phyloP scores from a whole-genome alignment of 2,329 filamentous ascomycete genomes.

The Hypoxylon sp. region DNA sequence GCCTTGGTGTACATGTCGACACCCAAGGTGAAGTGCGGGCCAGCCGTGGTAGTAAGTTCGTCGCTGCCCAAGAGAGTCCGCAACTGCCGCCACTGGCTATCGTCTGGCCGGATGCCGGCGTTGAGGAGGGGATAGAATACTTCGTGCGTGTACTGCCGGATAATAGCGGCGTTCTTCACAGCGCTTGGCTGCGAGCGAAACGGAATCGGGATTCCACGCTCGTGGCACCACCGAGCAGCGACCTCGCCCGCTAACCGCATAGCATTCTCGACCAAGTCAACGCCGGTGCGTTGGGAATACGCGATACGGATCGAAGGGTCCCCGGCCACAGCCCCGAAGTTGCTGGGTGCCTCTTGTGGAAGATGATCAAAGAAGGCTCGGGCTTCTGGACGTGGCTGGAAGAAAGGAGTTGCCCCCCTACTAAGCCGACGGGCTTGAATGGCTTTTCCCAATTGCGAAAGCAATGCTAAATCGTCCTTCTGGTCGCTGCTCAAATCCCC shows the following conservation, averaged over 20 bases:
- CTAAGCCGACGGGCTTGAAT: constrained; percentile 53
- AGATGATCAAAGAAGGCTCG: constrained; percentile 53
- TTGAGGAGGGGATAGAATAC: constrained; percentile 51
- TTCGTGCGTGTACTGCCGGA: constrained; percentile 50
- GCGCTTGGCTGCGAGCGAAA: constrained; percentile 61
- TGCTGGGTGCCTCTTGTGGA: constrained; percentile 32
- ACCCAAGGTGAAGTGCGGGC: constrained; percentile 65
- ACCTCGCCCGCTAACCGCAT: constrained; percentile 71
- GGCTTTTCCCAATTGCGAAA: constrained; percentile 58
- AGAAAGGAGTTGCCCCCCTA: constrained; percentile 60
- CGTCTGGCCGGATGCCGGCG: constrained; percentile 46
- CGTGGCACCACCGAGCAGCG: constrained; percentile 66
- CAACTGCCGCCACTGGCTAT: constrained; percentile 45
- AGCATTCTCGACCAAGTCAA: constrained; percentile 54
- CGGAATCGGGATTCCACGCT: constrained; percentile 65
- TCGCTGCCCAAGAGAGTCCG: constrained; percentile 57
- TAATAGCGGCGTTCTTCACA: constrained; percentile 47
- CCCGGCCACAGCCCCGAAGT: constrained; percentile 49
- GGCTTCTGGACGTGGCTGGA: constrained; percentile 53
- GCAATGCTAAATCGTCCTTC: constrained; percentile 55
- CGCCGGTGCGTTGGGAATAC: constrained; percentile 43
- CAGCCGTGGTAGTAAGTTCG: constrained; percentile 60
- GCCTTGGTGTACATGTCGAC: constrained; percentile 68
- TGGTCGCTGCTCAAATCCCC: constrained; percentile 53
- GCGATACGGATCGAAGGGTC: constrained; percentile 61